These are phyloP conservation scores for Xanthoparmelia taractica DNA, from an alignment of 495 filamentous ascomycete genomes.

Conservation along the genomic window DNA sequence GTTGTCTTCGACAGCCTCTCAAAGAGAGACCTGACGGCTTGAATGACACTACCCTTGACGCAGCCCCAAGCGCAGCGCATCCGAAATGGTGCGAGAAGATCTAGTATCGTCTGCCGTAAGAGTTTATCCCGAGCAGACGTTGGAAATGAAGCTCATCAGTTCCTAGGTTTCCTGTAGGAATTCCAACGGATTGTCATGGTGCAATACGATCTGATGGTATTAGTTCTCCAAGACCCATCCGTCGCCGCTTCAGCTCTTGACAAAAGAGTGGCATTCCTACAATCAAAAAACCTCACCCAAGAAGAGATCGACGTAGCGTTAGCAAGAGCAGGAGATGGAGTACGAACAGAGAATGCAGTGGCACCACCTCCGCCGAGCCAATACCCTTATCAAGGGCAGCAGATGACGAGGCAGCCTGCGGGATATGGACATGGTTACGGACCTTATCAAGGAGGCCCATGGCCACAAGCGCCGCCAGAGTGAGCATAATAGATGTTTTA, in stretches of 20 bases:
- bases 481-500: slow-evolving; percentile 28
- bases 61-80: not conserved
- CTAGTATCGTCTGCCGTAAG: slow-evolving; percentile 73
- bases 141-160: slow-evolving; percentile 31
- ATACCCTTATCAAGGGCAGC: slow-evolving; percentile 39
- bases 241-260: slow-evolving; percentile 87
- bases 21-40: not conserved
- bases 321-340: slow-evolving; percentile 55
- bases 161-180: slow-evolving; percentile 47
- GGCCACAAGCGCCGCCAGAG: slow-evolving; percentile 60
- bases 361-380: slow-evolving; percentile 32
- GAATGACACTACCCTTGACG: not conserved
- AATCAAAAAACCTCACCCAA: slow-evolving; percentile 93
- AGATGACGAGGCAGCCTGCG: slow-evolving; percentile 46
- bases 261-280: slow-evolving; percentile 84
- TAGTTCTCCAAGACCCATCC: slow-evolving; percentile 89
- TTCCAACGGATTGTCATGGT: slow-evolving; percentile 5
- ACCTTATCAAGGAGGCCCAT: slow-evolving; percentile 56
- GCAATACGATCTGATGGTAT: slow-evolving; percentile 12
- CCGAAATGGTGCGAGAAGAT: slow-evolving; percentile 74
- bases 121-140: slow-evolving; percentile 18
- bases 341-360: slow-evolving; percentile 36
- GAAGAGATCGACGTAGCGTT: slow-evolving; percentile 87
- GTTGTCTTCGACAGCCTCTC: not conserved
- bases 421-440: slow-evolving; percentile 60